These are phyloP conservation scores for Globisporangium nagaii DNA, from an alignment of 352 stramenopile species.

Conservation along the genomic window DNA sequence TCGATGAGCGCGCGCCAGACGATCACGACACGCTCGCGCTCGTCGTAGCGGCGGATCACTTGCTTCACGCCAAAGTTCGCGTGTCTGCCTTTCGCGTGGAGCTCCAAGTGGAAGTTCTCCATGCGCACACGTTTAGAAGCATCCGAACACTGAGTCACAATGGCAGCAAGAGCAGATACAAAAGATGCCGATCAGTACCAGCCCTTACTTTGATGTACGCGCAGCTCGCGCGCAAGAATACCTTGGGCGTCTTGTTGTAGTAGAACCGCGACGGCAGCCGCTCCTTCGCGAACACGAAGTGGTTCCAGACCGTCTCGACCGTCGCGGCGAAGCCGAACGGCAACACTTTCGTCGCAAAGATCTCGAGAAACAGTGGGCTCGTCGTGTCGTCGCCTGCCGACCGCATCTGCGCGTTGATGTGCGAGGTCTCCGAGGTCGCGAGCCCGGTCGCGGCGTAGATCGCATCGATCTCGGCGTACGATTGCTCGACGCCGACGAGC, in stretches of 20 bases:
- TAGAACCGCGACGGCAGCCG: constrained; percentile 21
- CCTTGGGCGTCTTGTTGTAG: constrained; percentile 21
- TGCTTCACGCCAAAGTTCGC: constrained; percentile 35
- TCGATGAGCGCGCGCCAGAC: constrained; percentile 34
- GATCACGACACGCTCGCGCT: constrained; percentile 38
- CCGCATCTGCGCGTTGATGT: constrained; percentile 20
- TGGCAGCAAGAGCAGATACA: not conserved
- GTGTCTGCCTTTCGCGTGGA: constrained; percentile 22
- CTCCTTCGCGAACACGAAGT: constrained; percentile 25
- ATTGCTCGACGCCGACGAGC: constrained; percentile 12
- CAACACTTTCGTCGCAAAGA: constrained; percentile 23
- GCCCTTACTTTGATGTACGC: constrained; percentile 10
- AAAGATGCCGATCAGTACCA: not conserved
- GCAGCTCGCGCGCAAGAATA: constrained; percentile 3
- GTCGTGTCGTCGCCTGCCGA: constrained; percentile 19
- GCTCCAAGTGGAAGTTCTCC: constrained; percentile 25
- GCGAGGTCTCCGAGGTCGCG: constrained; percentile 11
- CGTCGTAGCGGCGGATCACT: constrained; percentile 23
- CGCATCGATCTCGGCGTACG: constrained; percentile 18
- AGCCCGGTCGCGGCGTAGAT: constrained; percentile 19
- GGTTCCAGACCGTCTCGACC: constrained; percentile 30
- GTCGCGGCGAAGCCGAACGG: constrained; percentile 24
- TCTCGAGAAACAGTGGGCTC: constrained; percentile 21
- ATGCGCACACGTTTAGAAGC: not conserved
- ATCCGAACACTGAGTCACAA: not conserved